Percentiles rank a stretch among this genome's conserved stretches.
Conservation (phyloP, 2,329 filamentous ascomycete species). For the Aureobasidium sp. region DNA sequence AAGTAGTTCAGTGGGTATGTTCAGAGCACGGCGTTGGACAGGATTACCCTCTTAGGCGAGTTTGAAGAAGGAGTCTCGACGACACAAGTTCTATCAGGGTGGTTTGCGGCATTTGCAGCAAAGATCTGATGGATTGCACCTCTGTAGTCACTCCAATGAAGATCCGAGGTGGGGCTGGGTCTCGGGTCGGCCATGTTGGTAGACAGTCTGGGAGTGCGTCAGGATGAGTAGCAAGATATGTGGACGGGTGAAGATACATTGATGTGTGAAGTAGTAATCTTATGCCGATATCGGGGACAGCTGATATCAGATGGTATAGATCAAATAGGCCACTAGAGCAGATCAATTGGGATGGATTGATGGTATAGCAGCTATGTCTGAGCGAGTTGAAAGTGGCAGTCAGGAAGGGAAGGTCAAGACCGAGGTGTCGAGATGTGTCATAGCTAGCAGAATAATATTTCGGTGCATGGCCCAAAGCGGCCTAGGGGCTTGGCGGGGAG, state of each 20-base stretch:
- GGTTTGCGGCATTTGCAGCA: constrained; percentile 54
- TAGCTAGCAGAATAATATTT: constrained; percentile 4
- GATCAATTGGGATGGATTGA: constrained; percentile 1
- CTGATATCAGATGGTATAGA: neutral
- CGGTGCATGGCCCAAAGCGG: too few relatives aligned
- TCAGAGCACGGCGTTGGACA: neutral
- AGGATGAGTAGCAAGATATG: neutral
- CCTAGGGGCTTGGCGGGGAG: too few relatives aligned
- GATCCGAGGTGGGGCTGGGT: constrained; percentile 60
- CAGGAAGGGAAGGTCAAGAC: neutral
- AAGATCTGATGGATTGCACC: constrained; percentile 68
- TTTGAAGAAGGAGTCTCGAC: constrained; percentile 54
- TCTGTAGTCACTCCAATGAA: constrained; percentile 59
- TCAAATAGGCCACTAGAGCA: neutral
- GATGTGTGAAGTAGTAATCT: neutral
- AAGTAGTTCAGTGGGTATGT: neutral
- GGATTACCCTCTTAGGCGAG: constrained; percentile 25
- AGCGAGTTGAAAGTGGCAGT: neutral
- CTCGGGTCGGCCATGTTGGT: constrained; percentile 28
- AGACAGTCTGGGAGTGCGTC: neutral
- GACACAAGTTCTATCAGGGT: constrained; percentile 64
- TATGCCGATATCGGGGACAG: constrained; percentile 10
- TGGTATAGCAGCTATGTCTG: neutral
- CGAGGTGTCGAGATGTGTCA: constrained; percentile 14
- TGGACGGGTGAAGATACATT: neutral